These are phyloP conservation scores for Leptomonas pyrrhocoris DNA, from an alignment of 208 protist species.

Conservation along the genomic window DNA sequence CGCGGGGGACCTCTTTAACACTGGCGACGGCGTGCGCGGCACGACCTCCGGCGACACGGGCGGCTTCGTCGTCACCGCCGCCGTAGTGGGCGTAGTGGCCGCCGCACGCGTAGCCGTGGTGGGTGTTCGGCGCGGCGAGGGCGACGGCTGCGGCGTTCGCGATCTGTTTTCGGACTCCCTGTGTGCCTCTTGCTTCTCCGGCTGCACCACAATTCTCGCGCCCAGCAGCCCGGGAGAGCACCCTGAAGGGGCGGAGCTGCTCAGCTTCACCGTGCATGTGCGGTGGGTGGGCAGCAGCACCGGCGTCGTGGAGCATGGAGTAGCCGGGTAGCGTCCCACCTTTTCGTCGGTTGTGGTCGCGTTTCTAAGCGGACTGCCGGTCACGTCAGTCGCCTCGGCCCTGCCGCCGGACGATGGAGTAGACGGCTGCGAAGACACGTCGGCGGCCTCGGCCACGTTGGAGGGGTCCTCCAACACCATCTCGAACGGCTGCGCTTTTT, in stretches of 20 bases:
- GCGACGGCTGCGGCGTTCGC: conserved; percentile 8
- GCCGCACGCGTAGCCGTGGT: neutral
- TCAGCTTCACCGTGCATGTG: neutral
- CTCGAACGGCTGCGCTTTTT: conserved; percentile 18
- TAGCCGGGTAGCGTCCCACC: neutral
- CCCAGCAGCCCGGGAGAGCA: neutral
- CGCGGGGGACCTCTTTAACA: neutral
- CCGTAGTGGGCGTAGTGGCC: neutral
- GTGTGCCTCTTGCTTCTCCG: neutral
- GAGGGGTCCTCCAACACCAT: conserved; percentile 16
- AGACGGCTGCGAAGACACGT: conserved; percentile 14
- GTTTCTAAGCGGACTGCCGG: conserved; percentile 1
- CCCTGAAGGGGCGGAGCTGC: conserved; percentile 4
- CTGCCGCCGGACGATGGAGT: conserved; percentile 17
- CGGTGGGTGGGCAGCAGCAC: neutral
- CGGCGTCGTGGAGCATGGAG: neutral
- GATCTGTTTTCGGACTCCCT: neutral
- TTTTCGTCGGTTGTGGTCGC: conserved; percentile 14
- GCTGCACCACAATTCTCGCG: neutral
- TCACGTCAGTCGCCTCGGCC: conserved; percentile 4
- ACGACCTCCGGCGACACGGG: neutral
- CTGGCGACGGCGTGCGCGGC: conserved; percentile 1
- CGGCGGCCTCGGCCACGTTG: conserved; percentile 7
- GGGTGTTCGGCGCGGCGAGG: neutral
- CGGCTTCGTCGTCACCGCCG: neutral